These are phyloP conservation scores for Tylopilus sp. DNA, from an alignment of 768 basidiomycete genomes.

Conservation along the genomic window DNA sequence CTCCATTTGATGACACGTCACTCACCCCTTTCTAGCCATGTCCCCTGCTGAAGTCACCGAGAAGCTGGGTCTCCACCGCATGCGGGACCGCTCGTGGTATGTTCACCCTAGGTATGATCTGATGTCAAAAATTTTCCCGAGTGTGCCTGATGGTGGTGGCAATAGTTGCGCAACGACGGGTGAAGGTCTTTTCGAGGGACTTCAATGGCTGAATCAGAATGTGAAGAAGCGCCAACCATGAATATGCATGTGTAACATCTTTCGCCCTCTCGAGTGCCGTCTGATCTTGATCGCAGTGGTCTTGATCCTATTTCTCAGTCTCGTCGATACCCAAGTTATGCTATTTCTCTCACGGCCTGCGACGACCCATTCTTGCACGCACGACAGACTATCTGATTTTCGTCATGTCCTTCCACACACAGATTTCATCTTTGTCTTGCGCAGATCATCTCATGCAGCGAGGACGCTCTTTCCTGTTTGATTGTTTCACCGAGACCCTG, in stretches of 20 bases:
- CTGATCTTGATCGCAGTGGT: constrained; percentile 23
- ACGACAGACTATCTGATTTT: constrained; percentile 36
- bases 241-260: constrained; percentile 24
- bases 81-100: constrained; percentile 99
- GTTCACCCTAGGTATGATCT: constrained; percentile 87
- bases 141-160: background rate
- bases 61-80: constrained; percentile 89
- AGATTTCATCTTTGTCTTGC: constrained; percentile 26
- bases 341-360: constrained; percentile 34
- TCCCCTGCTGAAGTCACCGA: constrained; percentile 99
- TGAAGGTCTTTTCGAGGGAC: constrained; percentile 94
- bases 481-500: constrained; percentile 9
- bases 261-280: constrained; percentile 20
- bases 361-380: constrained; percentile 32
- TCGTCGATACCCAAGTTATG: constrained; percentile 34
- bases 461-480: constrained; percentile 13
- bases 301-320: constrained; percentile 13
- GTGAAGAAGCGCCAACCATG: constrained; percentile 89
- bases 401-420: constrained; percentile 23
- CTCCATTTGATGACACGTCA: background rate
- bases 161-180: constrained; percentile 91
- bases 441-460: constrained; percentile 17
- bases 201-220: constrained; percentile 97
- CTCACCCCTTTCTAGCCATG: constrained; percentile 60
- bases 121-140: background rate